Conservation (phyloP, 345 rosid genomes). For the Gossypium arboreum region DNA sequence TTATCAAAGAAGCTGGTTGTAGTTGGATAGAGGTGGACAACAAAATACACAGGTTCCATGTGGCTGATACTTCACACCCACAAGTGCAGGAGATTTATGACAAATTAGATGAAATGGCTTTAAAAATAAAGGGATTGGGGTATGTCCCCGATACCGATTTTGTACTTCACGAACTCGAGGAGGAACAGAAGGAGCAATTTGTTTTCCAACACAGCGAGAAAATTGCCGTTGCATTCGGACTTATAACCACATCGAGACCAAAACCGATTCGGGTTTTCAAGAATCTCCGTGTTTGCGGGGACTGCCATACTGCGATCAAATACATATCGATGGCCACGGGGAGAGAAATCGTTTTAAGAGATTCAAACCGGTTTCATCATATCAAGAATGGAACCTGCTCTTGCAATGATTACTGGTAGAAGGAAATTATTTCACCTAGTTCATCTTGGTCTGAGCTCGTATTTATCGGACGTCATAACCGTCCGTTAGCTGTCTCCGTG, state of each 20-base stretch:
- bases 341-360: constrained; percentile 70
- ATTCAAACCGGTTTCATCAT: constrained; percentile 76
- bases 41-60: constrained; percentile 60
- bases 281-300: constrained; percentile 66
- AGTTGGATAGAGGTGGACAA: constrained; percentile 75
- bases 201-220: constrained; percentile 76
- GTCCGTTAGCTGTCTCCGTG: not conserved
- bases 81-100: constrained; percentile 36
- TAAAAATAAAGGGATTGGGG: constrained; percentile 50
- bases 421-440: not conserved
- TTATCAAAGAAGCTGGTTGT: constrained; percentile 72
- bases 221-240: constrained; percentile 69
- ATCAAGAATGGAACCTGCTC: constrained; percentile 70
- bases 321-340: constrained; percentile 43
- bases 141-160: constrained; percentile 63
- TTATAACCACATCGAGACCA: constrained; percentile 44
- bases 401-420: constrained; percentile 64
- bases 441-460: not conserved
- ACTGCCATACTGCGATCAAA: constrained; percentile 70
- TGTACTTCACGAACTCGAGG: constrained; percentile 67
- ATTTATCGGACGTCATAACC: not conserved
- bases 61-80: constrained; percentile 65
- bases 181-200: constrained; percentile 56
- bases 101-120: constrained; percentile 41
- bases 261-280: constrained; percentile 66